Percentiles rank a stretch among this genome's conserved stretches.
Conservation (phyloP, 495 filamentous ascomycete species). For the Penicillium angulare region DNA sequence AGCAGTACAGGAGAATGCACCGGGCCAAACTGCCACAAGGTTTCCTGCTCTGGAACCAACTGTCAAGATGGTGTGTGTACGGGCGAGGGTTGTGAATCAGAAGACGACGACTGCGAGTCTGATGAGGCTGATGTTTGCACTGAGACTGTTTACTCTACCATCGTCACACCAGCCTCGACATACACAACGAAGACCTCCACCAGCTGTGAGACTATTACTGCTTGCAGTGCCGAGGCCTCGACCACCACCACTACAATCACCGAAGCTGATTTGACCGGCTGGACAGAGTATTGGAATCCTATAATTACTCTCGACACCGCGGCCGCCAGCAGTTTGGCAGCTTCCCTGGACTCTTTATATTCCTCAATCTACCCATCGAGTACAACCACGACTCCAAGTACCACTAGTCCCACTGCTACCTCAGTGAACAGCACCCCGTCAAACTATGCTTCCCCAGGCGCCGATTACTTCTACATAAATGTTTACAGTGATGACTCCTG, state of each 20-base stretch:
- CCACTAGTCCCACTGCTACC: no score
- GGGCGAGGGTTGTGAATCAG: neutral
- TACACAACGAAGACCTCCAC: neutral
- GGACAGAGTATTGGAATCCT: no score
- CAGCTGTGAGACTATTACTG: neutral
- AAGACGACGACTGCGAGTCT: neutral
- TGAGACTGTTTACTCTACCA: neutral
- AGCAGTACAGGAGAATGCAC: neutral
- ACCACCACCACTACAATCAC: neutral
- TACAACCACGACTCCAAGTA: no score
- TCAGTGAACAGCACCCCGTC: no score
- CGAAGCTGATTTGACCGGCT: no score
- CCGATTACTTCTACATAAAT: no score
- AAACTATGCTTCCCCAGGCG: no score
- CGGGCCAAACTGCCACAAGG: neutral
- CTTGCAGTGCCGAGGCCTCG: neutral
- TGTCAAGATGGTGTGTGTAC: neutral
- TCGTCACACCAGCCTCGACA: neutral
- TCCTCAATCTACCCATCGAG: no score
- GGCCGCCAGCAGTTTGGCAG: no score
- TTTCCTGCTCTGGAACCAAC: neutral
- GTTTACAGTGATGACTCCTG: no score
- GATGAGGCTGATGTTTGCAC: neutral
- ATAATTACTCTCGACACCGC: no score
- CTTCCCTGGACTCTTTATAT: no score